These are phyloP conservation scores for Erodium texanum DNA, from an alignment of 441 rosid genomes.

Conservation along the genomic window DNA sequence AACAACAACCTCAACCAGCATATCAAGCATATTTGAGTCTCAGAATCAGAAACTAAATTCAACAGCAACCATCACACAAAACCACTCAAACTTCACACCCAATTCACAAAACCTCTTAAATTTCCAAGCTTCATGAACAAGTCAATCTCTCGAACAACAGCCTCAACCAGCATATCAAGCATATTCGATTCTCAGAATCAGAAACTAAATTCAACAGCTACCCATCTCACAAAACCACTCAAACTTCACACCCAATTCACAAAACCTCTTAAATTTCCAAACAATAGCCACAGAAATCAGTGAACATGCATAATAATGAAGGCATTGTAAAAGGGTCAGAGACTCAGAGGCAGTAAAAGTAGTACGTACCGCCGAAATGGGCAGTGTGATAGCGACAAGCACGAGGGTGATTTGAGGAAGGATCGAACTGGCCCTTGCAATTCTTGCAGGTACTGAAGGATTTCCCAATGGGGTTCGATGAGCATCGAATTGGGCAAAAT, in stretches of 20 bases:
- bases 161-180: background rate
- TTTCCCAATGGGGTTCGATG: slow-evolving; percentile 21
- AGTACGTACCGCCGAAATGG: slow-evolving; percentile 64
- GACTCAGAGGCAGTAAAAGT: background rate
- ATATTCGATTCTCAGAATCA: background rate
- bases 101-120: no score
- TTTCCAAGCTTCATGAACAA: no score
- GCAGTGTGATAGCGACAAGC: slow-evolving; percentile 81
- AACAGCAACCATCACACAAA: no score
- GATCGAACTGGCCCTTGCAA: slow-evolving; percentile 83
- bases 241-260: no score
- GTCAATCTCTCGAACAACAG: no score
- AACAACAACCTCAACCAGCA: no score
- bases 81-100: no score
- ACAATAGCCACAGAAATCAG: background rate
- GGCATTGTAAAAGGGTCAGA: no score
- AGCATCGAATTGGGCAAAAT: slow-evolving; percentile 25
- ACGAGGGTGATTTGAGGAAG: slow-evolving; percentile 53
- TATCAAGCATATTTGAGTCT: background rate
- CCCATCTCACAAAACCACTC: background rate
- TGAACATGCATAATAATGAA: no score
- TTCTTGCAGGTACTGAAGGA: slow-evolving; percentile 57
- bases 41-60: background rate
- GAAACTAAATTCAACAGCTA: background rate
- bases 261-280: background rate